phyloP scores from a whole-genome alignment of 2,329 filamentous ascomycete genomes.

The Aspergillus sp. region DNA sequence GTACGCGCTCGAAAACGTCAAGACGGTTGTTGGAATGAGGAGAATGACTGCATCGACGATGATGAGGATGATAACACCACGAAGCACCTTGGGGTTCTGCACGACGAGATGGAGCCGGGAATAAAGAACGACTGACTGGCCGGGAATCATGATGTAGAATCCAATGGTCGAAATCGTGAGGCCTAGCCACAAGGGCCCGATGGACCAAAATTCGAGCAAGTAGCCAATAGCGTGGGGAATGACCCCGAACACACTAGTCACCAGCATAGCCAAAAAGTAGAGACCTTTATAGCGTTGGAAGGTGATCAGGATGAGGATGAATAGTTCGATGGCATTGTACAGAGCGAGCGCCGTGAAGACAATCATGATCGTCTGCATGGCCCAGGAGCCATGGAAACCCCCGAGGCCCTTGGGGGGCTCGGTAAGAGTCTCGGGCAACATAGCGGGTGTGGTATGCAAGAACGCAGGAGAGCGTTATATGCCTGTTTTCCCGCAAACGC shows the following conservation, averaged over 20 bases:
- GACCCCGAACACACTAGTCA: conserved; percentile 26
- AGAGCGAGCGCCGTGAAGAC: conserved; percentile 34
- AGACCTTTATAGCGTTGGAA: conserved; percentile 33
- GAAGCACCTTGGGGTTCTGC: conserved; percentile 20
- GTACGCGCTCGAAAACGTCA: conserved; percentile 25
- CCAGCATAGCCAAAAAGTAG: conserved; percentile 38
- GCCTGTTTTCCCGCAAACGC: too few relatives aligned
- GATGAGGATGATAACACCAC: conserved; percentile 30
- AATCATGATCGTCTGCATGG: conserved; percentile 14
- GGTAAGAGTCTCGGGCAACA: neutral
- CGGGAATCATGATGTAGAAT: conserved; percentile 34
- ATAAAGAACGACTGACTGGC: conserved; percentile 37
- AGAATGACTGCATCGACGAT: conserved; percentile 30
- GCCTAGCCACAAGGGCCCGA: conserved; percentile 19
- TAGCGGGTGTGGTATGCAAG: too few relatives aligned
- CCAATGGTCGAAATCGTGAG: conserved; percentile 28
- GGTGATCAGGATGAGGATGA: conserved; percentile 33
- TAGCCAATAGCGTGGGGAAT: conserved; percentile 32
- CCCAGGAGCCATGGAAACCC: neutral
- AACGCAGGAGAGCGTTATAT: too few relatives aligned
- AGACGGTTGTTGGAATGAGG: conserved; percentile 31
- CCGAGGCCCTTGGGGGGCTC: neutral
- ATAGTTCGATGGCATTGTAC: conserved; percentile 39
- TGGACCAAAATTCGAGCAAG: conserved; percentile 31
- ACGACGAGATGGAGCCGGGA: conserved; percentile 37